Evolutionary conservation across 306 rosid species (phyloP).

Genomic region (Cyclanthera cordifolia): DNA sequence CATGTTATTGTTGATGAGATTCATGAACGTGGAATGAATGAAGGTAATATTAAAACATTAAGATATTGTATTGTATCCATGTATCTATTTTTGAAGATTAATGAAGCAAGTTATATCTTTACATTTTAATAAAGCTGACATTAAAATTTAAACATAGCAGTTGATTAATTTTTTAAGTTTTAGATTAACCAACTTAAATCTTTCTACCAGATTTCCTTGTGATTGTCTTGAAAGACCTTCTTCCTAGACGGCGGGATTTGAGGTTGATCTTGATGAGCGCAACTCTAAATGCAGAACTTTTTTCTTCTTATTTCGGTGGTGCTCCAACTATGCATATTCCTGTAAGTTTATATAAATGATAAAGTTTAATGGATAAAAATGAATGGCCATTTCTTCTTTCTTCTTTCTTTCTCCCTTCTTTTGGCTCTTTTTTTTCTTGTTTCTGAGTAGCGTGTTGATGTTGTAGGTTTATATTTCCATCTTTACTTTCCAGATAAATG

Average conservation of each 20-base stretch:
- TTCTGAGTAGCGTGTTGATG: background rate
- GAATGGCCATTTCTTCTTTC: background rate
- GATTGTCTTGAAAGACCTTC: slow-evolving; percentile 42
- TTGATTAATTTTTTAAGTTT: slow-evolving; percentile 6
- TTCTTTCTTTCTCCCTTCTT: background rate
- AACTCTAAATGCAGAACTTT: slow-evolving; percentile 35
- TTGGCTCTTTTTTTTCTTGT: background rate
- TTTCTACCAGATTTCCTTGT: slow-evolving; percentile 35
- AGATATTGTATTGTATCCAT: slow-evolving; percentile 3
- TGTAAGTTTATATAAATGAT: slow-evolving; percentile 18
- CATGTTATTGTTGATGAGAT: slow-evolving; percentile 95
- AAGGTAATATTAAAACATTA: slow-evolving; percentile 41
- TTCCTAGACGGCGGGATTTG: slow-evolving; percentile 35
- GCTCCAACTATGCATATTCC: slow-evolving; percentile 42
- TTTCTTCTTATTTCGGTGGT: slow-evolving; percentile 38
- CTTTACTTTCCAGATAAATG: background rate
- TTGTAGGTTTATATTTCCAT: background rate
- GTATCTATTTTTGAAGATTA: slow-evolving; percentile 9
- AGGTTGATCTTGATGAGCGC: slow-evolving; percentile 43
- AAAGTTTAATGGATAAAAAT: background rate
- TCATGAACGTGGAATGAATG: slow-evolving; percentile 99
- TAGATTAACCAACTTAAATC: background rate
- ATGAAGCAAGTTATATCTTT: background rate
- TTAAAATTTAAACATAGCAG: background rate
- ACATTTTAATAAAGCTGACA: slow-evolving; percentile 51